Base-by-base conservation (phyloP, 2,329 filamentous ascomycete genomes). In the Talaromyces sp. region DNA sequence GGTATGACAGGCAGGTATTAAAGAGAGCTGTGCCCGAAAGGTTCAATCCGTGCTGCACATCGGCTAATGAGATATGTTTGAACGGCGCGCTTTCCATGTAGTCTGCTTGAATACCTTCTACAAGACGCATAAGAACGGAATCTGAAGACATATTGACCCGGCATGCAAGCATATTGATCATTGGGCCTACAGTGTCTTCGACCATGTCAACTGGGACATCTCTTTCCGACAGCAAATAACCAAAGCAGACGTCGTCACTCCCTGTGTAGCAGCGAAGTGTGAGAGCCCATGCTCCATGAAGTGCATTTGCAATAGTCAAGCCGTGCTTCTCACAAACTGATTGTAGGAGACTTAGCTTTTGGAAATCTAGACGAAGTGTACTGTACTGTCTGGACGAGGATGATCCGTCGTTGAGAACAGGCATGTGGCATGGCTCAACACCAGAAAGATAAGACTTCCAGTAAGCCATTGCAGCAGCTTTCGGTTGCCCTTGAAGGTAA, bases 1-100 rank as follows among this genome's bases (percentile, higher is more conserved):
- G 72, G 61, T 78, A 80, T 1, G 78, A 80, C 1, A 80, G 64
- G 17, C 77, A 77, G 10, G 77, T 79, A 55, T 80, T 79, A 66
- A 80, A 79, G 10, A 80, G 66, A 7, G 71, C 69, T 2, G 65
- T 64, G 15, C 72, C 70, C 1, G 72, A 69, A 3, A 75, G 62
- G 53, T 71, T 70, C 31, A 80, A 59, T 2, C 70, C 70, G 57
- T 79, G 77, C 59, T 79, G 76, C 17, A 80, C 75, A 58, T 79
- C 77, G 17, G 77, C 77, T 21, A 80, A 54, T 35, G 76, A 73
- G 10, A 72, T 71, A 60, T 78, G 74, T 2, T 75, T 72, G 62
- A 78, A 71, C 2, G 77, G 69, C 21, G 79, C 63, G 7, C 75
- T 74, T 17, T 78, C 71, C 65, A 78, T 71, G 45, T 79, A 79